Evolutionary conservation across 148 eudicot species (phyloP).

Genomic region (Heliosperma pusillum): DNA sequence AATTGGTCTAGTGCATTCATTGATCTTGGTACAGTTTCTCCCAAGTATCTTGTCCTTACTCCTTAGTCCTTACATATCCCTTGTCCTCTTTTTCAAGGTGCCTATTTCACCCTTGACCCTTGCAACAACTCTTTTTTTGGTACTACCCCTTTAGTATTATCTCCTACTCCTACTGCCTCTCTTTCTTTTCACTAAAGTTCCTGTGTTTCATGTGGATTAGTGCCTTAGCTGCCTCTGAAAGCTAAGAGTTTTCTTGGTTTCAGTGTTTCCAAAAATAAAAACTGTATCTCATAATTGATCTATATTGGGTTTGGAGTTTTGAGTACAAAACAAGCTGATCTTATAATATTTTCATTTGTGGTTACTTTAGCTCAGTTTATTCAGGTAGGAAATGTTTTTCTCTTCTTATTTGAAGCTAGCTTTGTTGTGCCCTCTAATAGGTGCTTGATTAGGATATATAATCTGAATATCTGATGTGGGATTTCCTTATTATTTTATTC

Average conservation of each 20-base stretch:
- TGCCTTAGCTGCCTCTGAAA: conserved; percentile 34
- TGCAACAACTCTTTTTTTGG: conserved; percentile 32
- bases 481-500: conserved; percentile 36
- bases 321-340: conserved; percentile 21
- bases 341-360: not conserved
- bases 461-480: conserved; percentile 54
- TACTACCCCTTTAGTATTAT: conserved; percentile 3
- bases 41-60: conserved; percentile 30
- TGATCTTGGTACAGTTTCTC: conserved; percentile 13
- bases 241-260: conserved; percentile 17
- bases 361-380: conserved; percentile 22
- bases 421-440: conserved; percentile 20
- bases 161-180: conserved; percentile 12
- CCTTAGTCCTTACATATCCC: conserved; percentile 15
- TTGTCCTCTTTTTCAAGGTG: conserved; percentile 9
- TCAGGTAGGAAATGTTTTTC: conserved; percentile 28
- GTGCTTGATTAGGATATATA: conserved; percentile 38
- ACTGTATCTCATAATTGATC: conserved; percentile 32
- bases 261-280: conserved; percentile 31
- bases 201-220: conserved; percentile 36
- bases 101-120: conserved; percentile 36
- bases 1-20: conserved; percentile 9
- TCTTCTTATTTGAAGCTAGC: conserved; percentile 11
- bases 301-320: conserved; percentile 21
- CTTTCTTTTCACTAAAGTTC: conserved; percentile 13